Evolutionary conservation across 139 green algal species (phyloP), one percentile per base, ranked within the genome.

Genomic region (Edaphochlamys debaryana): DNA sequence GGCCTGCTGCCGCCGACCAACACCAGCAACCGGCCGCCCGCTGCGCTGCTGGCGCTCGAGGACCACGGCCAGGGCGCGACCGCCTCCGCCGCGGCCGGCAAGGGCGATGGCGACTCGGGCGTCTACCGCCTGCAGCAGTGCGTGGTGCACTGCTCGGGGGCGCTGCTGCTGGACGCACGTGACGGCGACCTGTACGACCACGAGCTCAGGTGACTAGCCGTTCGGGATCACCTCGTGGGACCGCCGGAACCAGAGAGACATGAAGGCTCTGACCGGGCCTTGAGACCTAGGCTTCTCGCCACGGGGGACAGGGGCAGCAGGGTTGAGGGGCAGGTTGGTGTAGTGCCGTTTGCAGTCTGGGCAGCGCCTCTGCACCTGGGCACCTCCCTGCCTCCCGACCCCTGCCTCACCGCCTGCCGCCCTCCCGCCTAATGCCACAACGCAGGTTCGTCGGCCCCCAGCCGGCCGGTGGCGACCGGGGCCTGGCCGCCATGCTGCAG

Each of bases 111-210:
- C 15, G 88, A 91, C n/a, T 82, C 84, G 0, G 87, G 93, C 75
- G 89, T 86, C 75, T 95, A 88, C 71, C 84, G 89, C 19, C 83
- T 96, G 32, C 70, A 91, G 6, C 82, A 86, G 23, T 98, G 93
- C 87, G 36, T 69, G 13, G 87, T 98, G 30, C 95, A 98, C 84
- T 27, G 68, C n/a, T 95, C 91, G 3, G 95, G 95, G 0, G 94
- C 94, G 8, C 85, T 98, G 79, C 89, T 98, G 75, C 91, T 98
- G 27, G 93, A 98, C 64, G 36, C 66, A 0, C 64, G 72, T 0
- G 94, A 96, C 36, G 92, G 85, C 0, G 76, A 91, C 38, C 15
- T 79, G 29, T 93, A 95, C 75, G 94, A 96, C 69, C n/a, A 50
- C 8, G 30, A 76, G 40, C 84, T 93, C 15, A 78, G 80, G 54